These are phyloP conservation scores for Pterocarpus macrocarpus DNA, from an alignment of 306 rosid genomes.

Conservation along the genomic window DNA sequence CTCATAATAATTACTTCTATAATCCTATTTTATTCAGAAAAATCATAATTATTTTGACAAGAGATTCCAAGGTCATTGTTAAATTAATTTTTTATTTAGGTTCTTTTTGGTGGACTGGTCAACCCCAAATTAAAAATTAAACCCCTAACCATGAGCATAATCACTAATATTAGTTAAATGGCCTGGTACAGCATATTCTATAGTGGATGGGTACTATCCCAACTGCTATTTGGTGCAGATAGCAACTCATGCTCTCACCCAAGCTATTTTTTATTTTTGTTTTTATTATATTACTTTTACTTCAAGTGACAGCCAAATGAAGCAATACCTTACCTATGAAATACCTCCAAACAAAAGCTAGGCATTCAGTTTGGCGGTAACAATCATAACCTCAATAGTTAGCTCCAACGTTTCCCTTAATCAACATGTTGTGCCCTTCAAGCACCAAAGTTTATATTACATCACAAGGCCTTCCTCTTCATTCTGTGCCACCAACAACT, in stretches of 20 bases:
- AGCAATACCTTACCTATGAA: conserved; percentile 56
- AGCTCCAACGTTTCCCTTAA: conserved; percentile 39
- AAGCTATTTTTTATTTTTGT: conserved; percentile 9
- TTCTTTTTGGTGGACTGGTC: conserved; percentile 41
- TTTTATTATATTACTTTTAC: conserved; percentile 68
- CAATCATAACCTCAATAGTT: conserved; percentile 52
- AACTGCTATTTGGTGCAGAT: conserved; percentile 80
- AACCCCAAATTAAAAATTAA: conserved; percentile 31
- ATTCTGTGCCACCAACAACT: conserved; percentile 39
- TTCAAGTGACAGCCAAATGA: conserved; percentile 78
- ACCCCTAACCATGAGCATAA: conserved; percentile 21
- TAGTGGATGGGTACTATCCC: conserved; percentile 76
- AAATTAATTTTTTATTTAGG: not conserved
- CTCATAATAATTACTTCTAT: conserved; percentile 1
- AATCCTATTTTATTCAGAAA: conserved; percentile 10
- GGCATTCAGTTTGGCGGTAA: conserved; percentile 59
- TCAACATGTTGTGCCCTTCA: conserved; percentile 40
- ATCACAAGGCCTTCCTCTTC: conserved; percentile 33
- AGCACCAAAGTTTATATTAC: conserved; percentile 45
- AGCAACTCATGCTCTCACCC: conserved; percentile 57
- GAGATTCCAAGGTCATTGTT: conserved; percentile 17
- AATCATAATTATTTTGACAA: conserved; percentile 23
- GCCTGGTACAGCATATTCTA: conserved; percentile 33
- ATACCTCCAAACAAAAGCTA: conserved; percentile 42
- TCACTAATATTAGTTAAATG: conserved; percentile 38